Conservation (phyloP, 73 alveolate genomes). For the Paramecium octaurelia region DNA sequence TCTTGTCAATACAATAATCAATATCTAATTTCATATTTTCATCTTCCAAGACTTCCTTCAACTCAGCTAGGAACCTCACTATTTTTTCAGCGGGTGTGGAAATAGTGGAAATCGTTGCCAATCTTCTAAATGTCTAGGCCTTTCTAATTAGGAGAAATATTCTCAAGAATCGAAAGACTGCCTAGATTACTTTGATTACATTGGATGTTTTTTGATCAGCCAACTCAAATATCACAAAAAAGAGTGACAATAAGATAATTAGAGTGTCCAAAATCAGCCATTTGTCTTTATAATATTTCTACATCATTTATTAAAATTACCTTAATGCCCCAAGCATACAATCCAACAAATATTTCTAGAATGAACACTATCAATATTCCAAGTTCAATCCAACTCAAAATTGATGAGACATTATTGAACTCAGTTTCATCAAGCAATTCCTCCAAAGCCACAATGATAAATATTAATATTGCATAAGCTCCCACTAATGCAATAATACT, state of each 20-base stretch:
- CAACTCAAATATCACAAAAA: conserved; percentile 39
- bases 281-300: conserved; percentile 56
- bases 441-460: conserved; percentile 32
- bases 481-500: conserved; percentile 25
- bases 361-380: not conserved
- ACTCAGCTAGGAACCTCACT: conserved; percentile 18
- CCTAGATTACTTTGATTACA: conserved; percentile 30
- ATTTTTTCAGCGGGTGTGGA: conserved; percentile 61
- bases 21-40: conserved; percentile 46
- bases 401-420: not conserved
- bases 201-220: not conserved
- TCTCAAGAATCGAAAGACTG: conserved; percentile 60
- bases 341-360: not conserved
- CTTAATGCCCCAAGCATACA: conserved; percentile 44
- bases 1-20: conserved; percentile 44
- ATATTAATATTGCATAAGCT: conserved; percentile 25
- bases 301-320: not conserved
- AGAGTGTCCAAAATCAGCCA: conserved; percentile 39
- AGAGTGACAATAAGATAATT: conserved; percentile 34
- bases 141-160: conserved; percentile 53
- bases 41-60: conserved; percentile 50
- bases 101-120: not conserved
- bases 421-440: not conserved
- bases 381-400: conserved; percentile 20
- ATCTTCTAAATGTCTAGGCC: conserved; percentile 39